A percentile compares a stretch with the other conserved stretches of the same genome.
phyloP scores from a whole-genome alignment of 2,329 filamentous ascomycete species.

The Cercospora beticola region DNA sequence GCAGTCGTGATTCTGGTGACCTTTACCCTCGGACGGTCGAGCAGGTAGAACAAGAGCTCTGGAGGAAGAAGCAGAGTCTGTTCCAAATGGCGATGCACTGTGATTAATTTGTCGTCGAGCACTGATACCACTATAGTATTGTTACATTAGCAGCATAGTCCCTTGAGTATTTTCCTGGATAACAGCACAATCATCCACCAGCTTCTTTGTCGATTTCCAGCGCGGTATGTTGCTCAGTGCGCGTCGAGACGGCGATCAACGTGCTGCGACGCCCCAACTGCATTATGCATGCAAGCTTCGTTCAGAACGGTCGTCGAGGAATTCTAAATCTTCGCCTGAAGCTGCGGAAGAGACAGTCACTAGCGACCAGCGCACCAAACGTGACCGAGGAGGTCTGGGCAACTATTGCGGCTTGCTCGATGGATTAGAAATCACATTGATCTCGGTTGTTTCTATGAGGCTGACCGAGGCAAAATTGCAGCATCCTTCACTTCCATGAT shows the following conservation, averaged over 20 bases:
- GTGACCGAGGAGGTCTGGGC: neutral
- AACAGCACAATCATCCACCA: neutral
- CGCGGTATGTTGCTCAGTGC: neutral
- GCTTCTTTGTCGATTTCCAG: neutral
- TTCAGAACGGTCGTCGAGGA: neutral
- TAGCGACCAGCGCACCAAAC: neutral
- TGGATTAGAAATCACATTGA: neutral
- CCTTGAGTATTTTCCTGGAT: neutral
- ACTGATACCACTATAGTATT: slow-evolving; percentile 20
- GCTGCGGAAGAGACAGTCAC: neutral
- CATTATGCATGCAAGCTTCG: neutral
- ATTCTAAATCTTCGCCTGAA: neutral
- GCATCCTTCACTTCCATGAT: neutral
- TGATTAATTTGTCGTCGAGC: slow-evolving; percentile 7
- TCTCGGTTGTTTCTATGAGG: neutral
- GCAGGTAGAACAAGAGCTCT: slow-evolving; percentile 22
- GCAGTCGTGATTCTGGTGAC: slow-evolving; percentile 92
- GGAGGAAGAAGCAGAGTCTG: neutral
- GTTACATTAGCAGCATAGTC: slow-evolving; percentile 8
- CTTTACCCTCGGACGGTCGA: slow-evolving; percentile 65
- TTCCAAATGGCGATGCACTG: slow-evolving; percentile 10
- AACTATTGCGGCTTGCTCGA: neutral
- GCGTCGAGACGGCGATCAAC: neutral
- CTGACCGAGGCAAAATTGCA: neutral
- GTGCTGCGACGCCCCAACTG: neutral